Evolutionary conservation across 176 grass and related monocot species (phyloP).

Genomic region (Eremochloa ophiuroides): DNA sequence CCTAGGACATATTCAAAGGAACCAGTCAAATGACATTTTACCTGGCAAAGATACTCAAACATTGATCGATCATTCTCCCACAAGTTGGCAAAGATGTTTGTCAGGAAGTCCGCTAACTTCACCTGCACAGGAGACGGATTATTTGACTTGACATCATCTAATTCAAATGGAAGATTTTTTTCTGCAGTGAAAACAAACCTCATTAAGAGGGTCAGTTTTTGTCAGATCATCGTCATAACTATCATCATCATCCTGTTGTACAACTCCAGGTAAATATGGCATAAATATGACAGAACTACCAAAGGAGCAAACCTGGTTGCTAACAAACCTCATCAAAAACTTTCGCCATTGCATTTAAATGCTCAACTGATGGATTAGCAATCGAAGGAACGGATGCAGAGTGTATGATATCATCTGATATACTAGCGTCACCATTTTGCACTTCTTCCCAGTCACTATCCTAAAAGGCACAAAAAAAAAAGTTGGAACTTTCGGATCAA

Average conservation of each 20-base stretch:
- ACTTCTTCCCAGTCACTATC: constrained; percentile 89
- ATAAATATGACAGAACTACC: constrained; percentile 16
- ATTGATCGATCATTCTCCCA: constrained; percentile 50
- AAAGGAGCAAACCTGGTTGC: not conserved
- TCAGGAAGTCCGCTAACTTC: constrained; percentile 68
- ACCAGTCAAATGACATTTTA: constrained; percentile 17
- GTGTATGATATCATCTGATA: constrained; percentile 54
- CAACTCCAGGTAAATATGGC: not conserved
- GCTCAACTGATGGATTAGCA: constrained; percentile 59
- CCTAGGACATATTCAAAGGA: not conserved
- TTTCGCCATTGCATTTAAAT: constrained; percentile 85
- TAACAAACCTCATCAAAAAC: constrained; percentile 70
- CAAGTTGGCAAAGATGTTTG: constrained; percentile 53
- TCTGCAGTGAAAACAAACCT: constrained; percentile 46
- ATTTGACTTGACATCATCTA: not conserved
- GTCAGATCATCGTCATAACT: constrained; percentile 74
- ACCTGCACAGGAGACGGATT: constrained; percentile 45
- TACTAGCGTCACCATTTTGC: constrained; percentile 36
- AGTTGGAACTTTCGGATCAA: not conserved
- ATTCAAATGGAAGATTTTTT: not conserved
- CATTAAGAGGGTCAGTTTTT: constrained; percentile 69
- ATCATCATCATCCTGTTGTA: constrained; percentile 46
- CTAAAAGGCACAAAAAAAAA: constrained; percentile 36
- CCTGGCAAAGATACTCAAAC: constrained; percentile 86
- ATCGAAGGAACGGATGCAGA: constrained; percentile 58